phyloP scores from a whole-genome alignment of 805 yeast genomes.

The Lipomyces yamanashiensis region DNA sequence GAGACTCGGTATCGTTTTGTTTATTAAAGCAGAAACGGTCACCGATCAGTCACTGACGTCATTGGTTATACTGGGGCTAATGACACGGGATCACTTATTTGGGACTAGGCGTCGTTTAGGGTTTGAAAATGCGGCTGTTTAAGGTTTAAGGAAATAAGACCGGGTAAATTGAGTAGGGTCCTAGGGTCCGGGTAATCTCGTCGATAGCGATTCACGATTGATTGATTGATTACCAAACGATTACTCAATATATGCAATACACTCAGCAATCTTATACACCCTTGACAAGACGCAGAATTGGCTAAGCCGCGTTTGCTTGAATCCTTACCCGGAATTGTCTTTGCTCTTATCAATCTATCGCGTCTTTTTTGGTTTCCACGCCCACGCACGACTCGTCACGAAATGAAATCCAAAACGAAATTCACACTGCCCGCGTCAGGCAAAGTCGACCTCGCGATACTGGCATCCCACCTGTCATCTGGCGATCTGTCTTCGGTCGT shows the following conservation, averaged over 20 bases:
- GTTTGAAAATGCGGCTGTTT: too few species aligned
- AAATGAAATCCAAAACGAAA: conserved; percentile 10
- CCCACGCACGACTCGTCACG: neutral
- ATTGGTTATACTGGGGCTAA: neutral
- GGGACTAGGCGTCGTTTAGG: too few species aligned
- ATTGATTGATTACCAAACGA: neutral
- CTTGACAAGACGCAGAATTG: too few species aligned
- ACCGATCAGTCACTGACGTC: too few species aligned
- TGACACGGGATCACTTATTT: neutral
- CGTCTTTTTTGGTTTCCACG: conserved; percentile 1
- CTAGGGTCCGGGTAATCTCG: conserved; percentile 8
- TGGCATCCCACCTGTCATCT: conserved; percentile 22
- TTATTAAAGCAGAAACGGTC: neutral
- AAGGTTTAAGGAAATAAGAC: neutral
- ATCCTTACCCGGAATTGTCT: neutral
- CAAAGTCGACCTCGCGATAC: conserved; percentile 18
- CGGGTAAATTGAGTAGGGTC: too few species aligned
- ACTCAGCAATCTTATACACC: neutral
- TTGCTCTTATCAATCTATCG: neutral
- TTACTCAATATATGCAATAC: neutral
- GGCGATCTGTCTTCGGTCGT: conserved; percentile 28
- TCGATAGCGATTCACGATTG: neutral
- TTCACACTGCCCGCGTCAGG: conserved; percentile 7
- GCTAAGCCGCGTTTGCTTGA: neutral
- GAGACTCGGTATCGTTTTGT: neutral